Evolutionary conservation across 805 yeast genomes (phyloP), one percentile per base, ranked within the genome.

Genomic region (Lachancea sp.): DNA sequence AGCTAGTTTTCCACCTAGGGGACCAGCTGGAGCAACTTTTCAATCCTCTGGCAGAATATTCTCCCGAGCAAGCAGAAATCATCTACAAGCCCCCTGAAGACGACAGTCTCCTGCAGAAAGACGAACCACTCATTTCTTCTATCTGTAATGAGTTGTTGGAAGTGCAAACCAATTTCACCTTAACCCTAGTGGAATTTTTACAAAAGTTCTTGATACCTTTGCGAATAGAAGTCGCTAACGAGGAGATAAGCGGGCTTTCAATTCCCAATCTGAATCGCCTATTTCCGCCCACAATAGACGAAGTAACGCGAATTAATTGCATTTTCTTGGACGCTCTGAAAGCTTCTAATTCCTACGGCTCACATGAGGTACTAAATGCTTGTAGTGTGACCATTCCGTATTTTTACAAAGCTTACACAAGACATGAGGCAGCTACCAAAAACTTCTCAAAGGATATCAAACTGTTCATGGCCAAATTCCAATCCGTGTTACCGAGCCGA

Each of bases 281-380:
- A 1, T 88, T 90, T 55, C 97, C 97, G 2, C 97, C 97, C 1
- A 90, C 97, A 0, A 83, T 90, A 15, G 97, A 90, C 61, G 97
- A 90, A 64, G 80, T 90, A 13, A 84, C 95, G 8, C 71, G 97
- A 54, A 80, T 90, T 29, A 89, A 89, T 56, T 85, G 95, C 55
- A 78, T 90, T 4, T 77, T 86, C 43, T 73, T 83, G 46, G 94
- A 83, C 49, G 77, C 92, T 17, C 63, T 90, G 41, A 75, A 76
- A 43, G 61, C 72, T 12, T 90, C 97, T 0, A 54, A 67, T 2
- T 76, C 80, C 0, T 76, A 61, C 55, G 96, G 96, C 2, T 74
- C 82, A 37, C 71, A 73, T 38, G 97, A 90, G 60, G 69, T 86
- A 3, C 61, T 90, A 44, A 80, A 76, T 46, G 95, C 90, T 0